These are phyloP conservation scores for Ploettnerulaceae sp. DNA, from an alignment of 2,329 filamentous ascomycete species.

Conservation along the genomic window DNA sequence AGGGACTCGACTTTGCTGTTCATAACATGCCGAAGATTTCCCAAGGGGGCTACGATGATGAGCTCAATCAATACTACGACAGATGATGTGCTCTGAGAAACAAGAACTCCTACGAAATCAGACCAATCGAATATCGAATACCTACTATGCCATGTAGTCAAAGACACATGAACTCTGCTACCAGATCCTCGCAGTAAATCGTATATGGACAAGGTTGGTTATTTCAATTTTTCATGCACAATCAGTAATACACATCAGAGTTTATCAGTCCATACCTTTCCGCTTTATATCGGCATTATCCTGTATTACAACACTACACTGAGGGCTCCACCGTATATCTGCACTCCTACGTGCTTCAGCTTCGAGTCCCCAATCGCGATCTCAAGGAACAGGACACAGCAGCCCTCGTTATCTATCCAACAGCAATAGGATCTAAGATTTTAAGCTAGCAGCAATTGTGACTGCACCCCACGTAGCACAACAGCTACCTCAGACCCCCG, in stretches of 20 bases:
- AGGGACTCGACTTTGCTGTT: not conserved
- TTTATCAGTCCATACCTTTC: not conserved
- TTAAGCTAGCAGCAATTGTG: not conserved
- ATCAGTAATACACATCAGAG: not conserved
- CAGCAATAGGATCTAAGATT: no score
- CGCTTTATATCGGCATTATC: slow-evolving; percentile 3
- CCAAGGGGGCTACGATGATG: no score
- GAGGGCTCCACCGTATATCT: not conserved
- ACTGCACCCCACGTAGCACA: slow-evolving; percentile 1
- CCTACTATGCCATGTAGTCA: no score
- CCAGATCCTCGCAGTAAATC: not conserved
- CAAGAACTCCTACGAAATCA: no score
- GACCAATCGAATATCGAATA: no score
- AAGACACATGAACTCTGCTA: not conserved
- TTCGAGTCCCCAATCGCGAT: not conserved
- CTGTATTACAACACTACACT: not conserved
- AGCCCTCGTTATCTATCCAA: not conserved
- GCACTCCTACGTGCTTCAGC: not conserved
- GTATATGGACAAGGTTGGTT: no score
- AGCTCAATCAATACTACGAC: no score
- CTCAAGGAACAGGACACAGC: not conserved
- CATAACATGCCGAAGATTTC: no score
- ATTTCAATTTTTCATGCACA: no score
- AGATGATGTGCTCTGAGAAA: no score
- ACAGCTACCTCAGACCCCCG: not conserved